Evolutionary conservation across 441 rosid species (phyloP), one percentile per base, ranked within the genome.

Genomic region (Eruca vesicaria): DNA sequence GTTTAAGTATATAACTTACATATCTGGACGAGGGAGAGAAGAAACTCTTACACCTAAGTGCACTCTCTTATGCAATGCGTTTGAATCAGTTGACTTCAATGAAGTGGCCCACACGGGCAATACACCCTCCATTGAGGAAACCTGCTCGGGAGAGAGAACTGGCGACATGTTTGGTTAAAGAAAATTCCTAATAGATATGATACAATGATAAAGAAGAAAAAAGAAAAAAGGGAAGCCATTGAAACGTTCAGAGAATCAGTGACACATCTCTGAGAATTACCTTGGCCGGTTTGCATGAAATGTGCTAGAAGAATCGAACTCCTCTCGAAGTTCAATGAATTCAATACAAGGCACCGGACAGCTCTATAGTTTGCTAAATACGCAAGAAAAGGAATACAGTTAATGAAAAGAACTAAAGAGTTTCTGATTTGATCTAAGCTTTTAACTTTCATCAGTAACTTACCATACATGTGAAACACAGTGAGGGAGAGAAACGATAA

Each of bases 381-480:
- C n/a, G 45, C 12, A 56, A 53, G 69, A 66, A 11, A 60, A 41
- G 7, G 7, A 35, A 74, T 48, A 48, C 50, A 60, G 32, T 52
- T 8, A 4, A 19, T 29, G 48, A 43, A 12, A 45, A 28, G 0
- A 48, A 9, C 14, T 29, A 61, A 57, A 72, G 19, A 43, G 20
- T 7, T 32, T 33, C 10, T 32, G 9, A 14, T 64, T 2, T 66
- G 38, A 66, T 48, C 45, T 48, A 20, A 61, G 18, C 2, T 31
- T 58, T 57, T 48, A 48, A 26, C 31, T n/a, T 32, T 58, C 69
- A 69, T 36, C 61, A 58, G 57, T 77, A 82, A 83, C 93, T 86
- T 86, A 94, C 97, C 99, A 73, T 89, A 94, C 92, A 94, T 89
- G 69, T 94, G 99, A 79, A 94, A 90, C 65, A 86, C 66, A 5